Evolutionary conservation across 2,329 filamentous ascomycete genomes (phyloP), one percentile per base, ranked within the genome.

Genomic region (Nannizziopsis arthrosporioides): DNA sequence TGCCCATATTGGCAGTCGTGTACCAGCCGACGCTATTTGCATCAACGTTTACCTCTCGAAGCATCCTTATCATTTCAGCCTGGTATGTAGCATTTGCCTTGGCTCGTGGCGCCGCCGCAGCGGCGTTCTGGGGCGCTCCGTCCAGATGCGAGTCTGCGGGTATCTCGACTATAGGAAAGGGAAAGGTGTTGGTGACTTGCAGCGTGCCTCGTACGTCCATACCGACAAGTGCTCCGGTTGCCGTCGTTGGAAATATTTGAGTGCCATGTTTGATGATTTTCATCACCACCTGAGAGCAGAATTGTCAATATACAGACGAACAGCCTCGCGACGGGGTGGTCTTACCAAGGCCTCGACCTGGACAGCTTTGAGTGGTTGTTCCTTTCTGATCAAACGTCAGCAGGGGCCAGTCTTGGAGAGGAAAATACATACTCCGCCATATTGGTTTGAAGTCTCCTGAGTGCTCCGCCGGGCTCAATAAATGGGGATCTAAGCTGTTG

Each of bases 1-100:
- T 96, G 68, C 92, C 92, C 85, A 98, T 93, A 68, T 88, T 94
- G 55, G 89, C 87, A 73, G 88, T 95, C 51, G 88, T 95, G 73
- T 98, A 98, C 89, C 89, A 98, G 61, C 92, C 92, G 52, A 94
- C 87, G 62, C 87, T 93, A 75, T 96, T 94, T 56, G 92, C 92
- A 67, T 98, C 92, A 51, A 96, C 85, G 68, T 96, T 98, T 62
- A 98, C 92, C 71, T 96, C 92, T 67, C 90, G 84, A 54, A 96
- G 73, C 68, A 92, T 88, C 63, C 88, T 85, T 69, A 98, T 90
- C 90, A 96, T 96, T 70, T 98, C 92, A 56, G 80, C 82, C 73
- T 94, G 86, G 72, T 98, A 96, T 58, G 75, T 71, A 17, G 82
- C 76, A 68, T 94, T 95, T 61, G 84, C 78, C 75, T 96, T 96